Evolutionary conservation across 1,284 basidiomycete genomes (phyloP).

Genomic region (Pseudozyma sp.): DNA sequence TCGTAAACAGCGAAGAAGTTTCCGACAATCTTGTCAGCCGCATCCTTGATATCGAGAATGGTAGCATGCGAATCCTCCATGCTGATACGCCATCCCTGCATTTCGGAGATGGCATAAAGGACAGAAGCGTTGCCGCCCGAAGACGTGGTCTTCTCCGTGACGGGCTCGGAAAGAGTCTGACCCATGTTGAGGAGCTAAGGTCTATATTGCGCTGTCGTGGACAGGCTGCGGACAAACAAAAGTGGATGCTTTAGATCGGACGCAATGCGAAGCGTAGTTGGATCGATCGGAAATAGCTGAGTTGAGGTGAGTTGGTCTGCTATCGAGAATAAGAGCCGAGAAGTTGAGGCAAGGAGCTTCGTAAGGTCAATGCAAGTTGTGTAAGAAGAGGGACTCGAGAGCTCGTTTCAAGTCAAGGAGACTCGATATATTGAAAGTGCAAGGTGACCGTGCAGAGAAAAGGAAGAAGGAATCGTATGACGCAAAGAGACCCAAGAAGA

Average conservation of each 20-base stretch:
- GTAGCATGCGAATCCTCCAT: slow-evolving; percentile 99
- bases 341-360: too few relatives aligned
- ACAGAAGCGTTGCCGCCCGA: slow-evolving; percentile 82
- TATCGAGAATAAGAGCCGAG: too few relatives aligned
- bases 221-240: slow-evolving; percentile 8
- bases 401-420: too few relatives aligned
- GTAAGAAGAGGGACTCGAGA: too few relatives aligned
- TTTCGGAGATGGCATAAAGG: slow-evolving; percentile 88
- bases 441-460: too few relatives aligned
- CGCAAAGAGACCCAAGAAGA: not conserved
- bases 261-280: too few relatives aligned
- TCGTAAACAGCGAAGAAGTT: slow-evolving; percentile 96
- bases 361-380: too few relatives aligned
- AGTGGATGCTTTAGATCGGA: not conserved
- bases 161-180: slow-evolving; percentile 73
- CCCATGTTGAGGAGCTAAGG: slow-evolving; percentile 65
- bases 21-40: slow-evolving; percentile 66
- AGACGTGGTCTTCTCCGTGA: slow-evolving; percentile 83
- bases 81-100: slow-evolving; percentile 99
- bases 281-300: too few relatives aligned
- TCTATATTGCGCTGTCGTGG: slow-evolving; percentile 7
- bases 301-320: too few relatives aligned
- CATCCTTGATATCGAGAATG: slow-evolving; percentile 72
- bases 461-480: too few relatives aligned
- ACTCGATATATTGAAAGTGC: too few relatives aligned